Evolutionary conservation across 2,329 filamentous ascomycete genomes (phyloP).

Genomic region (Cytospora schulzeri): DNA sequence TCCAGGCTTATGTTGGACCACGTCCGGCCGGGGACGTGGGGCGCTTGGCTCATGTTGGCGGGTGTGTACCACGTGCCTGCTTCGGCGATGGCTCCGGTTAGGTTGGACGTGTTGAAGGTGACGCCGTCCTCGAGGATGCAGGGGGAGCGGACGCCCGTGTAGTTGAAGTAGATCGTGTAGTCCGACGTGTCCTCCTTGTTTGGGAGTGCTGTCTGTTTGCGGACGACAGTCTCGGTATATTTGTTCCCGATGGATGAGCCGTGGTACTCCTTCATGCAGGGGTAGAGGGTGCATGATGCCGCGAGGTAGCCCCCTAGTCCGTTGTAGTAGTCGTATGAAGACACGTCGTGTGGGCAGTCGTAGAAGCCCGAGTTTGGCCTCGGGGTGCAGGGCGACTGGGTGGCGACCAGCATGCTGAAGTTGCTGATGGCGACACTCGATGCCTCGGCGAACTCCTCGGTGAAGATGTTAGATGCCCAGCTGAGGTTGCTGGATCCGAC

Average conservation of each 20-base stretch:
- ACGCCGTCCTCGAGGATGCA: slow-evolving; percentile 25
- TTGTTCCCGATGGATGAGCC: slow-evolving; percentile 7
- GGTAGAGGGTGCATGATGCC: slow-evolving; percentile 27
- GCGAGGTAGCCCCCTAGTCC: slow-evolving; percentile 20
- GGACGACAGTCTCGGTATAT: slow-evolving; percentile 23
- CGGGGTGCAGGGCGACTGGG: slow-evolving; percentile 28
- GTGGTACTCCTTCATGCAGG: slow-evolving; percentile 29
- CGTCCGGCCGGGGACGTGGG: slow-evolving; percentile 20
- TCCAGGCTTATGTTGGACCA: slow-evolving; percentile 23
- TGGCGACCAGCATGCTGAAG: slow-evolving; percentile 30
- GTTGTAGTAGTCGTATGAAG: not conserved
- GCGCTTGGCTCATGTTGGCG: slow-evolving; percentile 20
- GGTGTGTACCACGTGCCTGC: slow-evolving; percentile 24
- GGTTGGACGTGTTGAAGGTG: slow-evolving; percentile 8
- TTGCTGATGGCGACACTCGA: slow-evolving; percentile 28
- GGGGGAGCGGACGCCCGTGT: slow-evolving; percentile 22
- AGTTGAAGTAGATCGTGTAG: slow-evolving; percentile 13
- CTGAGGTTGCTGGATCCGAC: slow-evolving; percentile 27
- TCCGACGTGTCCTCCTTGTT: slow-evolving; percentile 12
- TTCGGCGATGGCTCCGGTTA: slow-evolving; percentile 12
- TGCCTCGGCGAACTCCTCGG: slow-evolving; percentile 26
- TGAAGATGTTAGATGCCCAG: slow-evolving; percentile 28
- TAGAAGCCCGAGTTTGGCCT: slow-evolving; percentile 12
- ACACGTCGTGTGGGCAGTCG: slow-evolving; percentile 28
- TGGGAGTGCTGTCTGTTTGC: slow-evolving; percentile 1